These are phyloP conservation scores for Leucocoprinus leucothites DNA, from an alignment of 768 basidiomycete genomes.

Conservation along the genomic window DNA sequence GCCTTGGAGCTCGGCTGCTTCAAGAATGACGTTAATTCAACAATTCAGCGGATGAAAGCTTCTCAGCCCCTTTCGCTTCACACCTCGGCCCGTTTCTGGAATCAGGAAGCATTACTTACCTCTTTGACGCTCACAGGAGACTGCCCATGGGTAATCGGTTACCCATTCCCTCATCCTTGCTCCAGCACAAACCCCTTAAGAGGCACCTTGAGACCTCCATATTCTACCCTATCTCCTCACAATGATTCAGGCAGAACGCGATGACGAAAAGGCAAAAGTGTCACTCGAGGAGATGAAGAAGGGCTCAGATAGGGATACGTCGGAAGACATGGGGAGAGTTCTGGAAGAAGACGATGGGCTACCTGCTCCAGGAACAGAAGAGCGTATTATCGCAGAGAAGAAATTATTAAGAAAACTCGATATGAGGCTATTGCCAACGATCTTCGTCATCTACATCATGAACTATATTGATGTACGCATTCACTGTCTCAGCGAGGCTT, in stretches of 20 bases:
- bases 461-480: conserved; percentile 58
- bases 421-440: conserved; percentile 46
- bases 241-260: background rate
- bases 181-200: background rate
- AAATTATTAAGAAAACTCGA: conserved; percentile 53
- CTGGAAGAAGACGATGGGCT: background rate
- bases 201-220: background rate
- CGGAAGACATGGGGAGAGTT: background rate
- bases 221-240: background rate
- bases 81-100: background rate
- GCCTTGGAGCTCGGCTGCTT: background rate
- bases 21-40: background rate
- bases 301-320: background rate
- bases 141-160: background rate
- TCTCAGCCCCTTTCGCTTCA: background rate
- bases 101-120: background rate
- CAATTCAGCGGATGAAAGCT: background rate
- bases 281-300: conserved; percentile 1
- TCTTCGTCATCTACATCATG: conserved; percentile 57
- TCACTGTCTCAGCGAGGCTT: too few species aligned
- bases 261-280: background rate
- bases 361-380: conserved; percentile 11
- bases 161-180: too few species aligned
- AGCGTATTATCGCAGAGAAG: conserved; percentile 30
- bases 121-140: background rate